Base-by-base conservation (phyloP, 2,329 filamentous ascomycete genomes). In the Decorospora gaudefroyi region DNA sequence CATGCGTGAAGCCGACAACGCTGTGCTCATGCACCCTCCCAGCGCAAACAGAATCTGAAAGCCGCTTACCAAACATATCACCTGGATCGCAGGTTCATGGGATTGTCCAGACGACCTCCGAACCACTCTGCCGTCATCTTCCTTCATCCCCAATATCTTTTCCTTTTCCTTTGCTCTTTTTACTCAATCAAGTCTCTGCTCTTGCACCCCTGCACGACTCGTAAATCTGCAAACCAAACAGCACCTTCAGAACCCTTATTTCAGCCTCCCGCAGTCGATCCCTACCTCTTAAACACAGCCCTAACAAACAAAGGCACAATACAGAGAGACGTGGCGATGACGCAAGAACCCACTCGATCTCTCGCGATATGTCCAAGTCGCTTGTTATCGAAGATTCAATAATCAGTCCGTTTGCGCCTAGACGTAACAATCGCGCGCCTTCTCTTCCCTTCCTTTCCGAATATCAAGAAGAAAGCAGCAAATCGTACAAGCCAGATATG, bases 1-100 rank as follows among this genome's bases (percentile, higher is more conserved):
- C 27, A 23, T 25, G 11, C 12, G 12, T 10, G 7, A 29, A 29
- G 12, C n/a, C n/a, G n/a, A n/a, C n/a, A n/a, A n/a, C n/a, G n/a
- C 1, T 4, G 4, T 18, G 4, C 17, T 12, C 7, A 40, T 6
- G 18, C 21, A 18, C 22, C 18, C 21, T 10, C 6, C 21, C 6
- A 6, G 6, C 21, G 21, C 10, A 23, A 10, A 21, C 8, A 12
- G n/a, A n/a, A 16, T n/a, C n/a, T 12, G 12, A 10, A 22, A 22
- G 18, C 17, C 3, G 69, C 70, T 54, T 57, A 72, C 70, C 60
- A 78, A 65, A 62, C 75, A 78, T 38, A 77, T 75, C 11, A 78
- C 74, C 59, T 78, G 75, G 29, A 78, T 69, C 19, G 70, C 70
- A 46, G 70, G 67, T 53, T 66, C 70, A 48, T 58, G 67, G 44